phyloP scores from a whole-genome alignment of 2,329 filamentous ascomycete species.

The Alternaria longipes region DNA sequence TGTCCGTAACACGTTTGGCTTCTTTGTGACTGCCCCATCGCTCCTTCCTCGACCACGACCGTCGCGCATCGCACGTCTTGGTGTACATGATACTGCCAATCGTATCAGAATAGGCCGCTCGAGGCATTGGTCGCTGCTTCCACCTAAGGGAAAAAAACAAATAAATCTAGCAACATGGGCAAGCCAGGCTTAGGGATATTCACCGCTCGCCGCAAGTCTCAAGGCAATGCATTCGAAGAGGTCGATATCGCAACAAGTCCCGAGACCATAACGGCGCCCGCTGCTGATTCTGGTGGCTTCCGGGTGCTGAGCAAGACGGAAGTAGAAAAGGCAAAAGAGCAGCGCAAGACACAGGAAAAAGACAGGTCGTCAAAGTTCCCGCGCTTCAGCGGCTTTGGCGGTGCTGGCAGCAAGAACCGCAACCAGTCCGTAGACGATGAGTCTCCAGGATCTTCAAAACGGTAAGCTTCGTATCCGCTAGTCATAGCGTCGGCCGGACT shows the following conservation, averaged over 20 bases:
- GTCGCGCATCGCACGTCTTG: slow-evolving; percentile 5
- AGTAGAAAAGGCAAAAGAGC: slow-evolving; percentile 38
- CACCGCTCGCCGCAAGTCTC: slow-evolving; percentile 49
- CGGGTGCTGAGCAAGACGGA: slow-evolving; percentile 48
- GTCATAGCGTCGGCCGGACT: slow-evolving; percentile 38
- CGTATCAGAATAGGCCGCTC: slow-evolving; percentile 28
- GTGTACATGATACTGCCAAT: slow-evolving; percentile 31
- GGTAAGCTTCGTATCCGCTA: slow-evolving; percentile 40
- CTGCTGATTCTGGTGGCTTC: slow-evolving; percentile 42
- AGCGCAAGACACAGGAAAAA: slow-evolving; percentile 43
- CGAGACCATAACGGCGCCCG: slow-evolving; percentile 29
- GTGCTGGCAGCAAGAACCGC: slow-evolving; percentile 41
- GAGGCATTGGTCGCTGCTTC: slow-evolving; percentile 26
- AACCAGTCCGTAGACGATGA: slow-evolving; percentile 50
- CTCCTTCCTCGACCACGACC: slow-evolving; percentile 13
- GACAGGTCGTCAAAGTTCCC: slow-evolving; percentile 45
- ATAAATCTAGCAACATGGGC: slow-evolving; percentile 32
- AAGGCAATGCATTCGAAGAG: slow-evolving; percentile 48
- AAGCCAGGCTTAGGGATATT: slow-evolving; percentile 47
- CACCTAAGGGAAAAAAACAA: neutral
- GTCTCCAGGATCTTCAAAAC: slow-evolving; percentile 48
- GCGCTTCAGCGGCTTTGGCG: slow-evolving; percentile 46
- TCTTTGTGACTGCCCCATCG: slow-evolving; percentile 2
- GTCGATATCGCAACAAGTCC: slow-evolving; percentile 29
- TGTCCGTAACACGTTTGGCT: slow-evolving; percentile 2